phyloP scores from a whole-genome alignment of 1,284 basidiomycete species.

The Cutaneotrichosporon sp. region DNA sequence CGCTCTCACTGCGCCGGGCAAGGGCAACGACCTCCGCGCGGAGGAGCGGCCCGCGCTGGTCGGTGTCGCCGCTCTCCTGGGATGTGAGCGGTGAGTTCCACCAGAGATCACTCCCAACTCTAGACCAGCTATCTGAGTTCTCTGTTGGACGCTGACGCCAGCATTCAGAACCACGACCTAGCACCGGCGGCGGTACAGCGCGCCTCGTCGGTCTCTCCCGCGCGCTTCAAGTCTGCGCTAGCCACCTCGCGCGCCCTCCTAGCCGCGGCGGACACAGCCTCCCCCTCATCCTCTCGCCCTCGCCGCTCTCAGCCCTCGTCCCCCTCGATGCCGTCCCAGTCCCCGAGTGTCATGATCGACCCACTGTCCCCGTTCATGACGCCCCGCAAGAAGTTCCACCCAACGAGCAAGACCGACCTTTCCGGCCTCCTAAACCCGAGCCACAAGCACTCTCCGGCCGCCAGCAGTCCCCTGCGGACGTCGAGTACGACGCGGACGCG shows the following conservation, averaged over 20 bases:
- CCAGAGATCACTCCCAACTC: too few species aligned
- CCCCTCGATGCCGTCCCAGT: neutral
- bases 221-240: conserved; percentile 37
- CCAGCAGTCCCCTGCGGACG: conserved; percentile 19
- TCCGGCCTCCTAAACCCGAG: conserved; percentile 24
- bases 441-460: conserved; percentile 16
- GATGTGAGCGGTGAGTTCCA: conserved; percentile 39
- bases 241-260: conserved; percentile 27
- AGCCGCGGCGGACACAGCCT: neutral
- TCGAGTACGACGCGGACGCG: neutral
- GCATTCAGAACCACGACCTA: conserved; percentile 39
- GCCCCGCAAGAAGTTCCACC: conserved; percentile 33
- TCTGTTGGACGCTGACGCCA: conserved; percentile 19
- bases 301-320: neutral
- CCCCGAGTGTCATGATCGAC: neutral
- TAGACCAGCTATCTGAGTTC: too few species aligned
- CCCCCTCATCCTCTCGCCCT: neutral
- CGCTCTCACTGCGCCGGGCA: conserved; percentile 36
- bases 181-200: conserved; percentile 34
- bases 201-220: conserved; percentile 36
- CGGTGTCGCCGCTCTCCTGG: conserved; percentile 42
- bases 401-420: conserved; percentile 29
- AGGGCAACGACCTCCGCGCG: conserved; percentile 35
- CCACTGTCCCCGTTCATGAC: conserved; percentile 24
- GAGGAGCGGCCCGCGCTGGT: conserved; percentile 43